Evolutionary conservation across 306 rosid species (phyloP).

Genomic region (Cicer judaicum): DNA sequence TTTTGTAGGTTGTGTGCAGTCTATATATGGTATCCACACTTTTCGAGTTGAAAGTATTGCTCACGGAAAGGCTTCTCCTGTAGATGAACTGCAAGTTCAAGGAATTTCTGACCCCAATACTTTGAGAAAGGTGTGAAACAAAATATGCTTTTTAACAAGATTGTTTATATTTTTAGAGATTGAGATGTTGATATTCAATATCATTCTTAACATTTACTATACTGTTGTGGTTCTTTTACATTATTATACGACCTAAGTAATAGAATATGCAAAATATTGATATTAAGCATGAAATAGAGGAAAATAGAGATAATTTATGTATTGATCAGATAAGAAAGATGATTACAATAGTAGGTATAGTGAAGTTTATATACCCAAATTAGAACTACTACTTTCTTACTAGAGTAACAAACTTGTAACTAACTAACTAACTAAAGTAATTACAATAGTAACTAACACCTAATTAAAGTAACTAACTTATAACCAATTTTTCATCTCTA

Average conservation of each 20-base stretch:
- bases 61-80: slow-evolving; percentile 79
- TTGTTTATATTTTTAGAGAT: slow-evolving; percentile 29
- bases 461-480: no score
- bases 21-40: slow-evolving; percentile 80
- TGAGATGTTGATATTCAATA: slow-evolving; percentile 4
- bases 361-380: no score
- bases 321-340: no score
- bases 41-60: slow-evolving; percentile 87
- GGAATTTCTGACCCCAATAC: slow-evolving; percentile 77
- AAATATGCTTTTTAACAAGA: slow-evolving; percentile 24
- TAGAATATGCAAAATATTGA: no score
- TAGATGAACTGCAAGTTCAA: slow-evolving; percentile 87
- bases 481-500: no score
- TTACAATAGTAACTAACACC: no score
- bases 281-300: no score
- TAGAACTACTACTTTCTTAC: no score
- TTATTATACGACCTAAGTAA: neutral
- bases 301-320: no score
- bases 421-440: no score
- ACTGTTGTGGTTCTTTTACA: slow-evolving; percentile 12
- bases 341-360: no score
- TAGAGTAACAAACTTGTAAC: no score
- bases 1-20: slow-evolving; percentile 82
- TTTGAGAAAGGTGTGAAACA: slow-evolving; percentile 79
- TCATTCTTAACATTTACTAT: slow-evolving; percentile 1